These are phyloP conservation scores for Acaromyces ingoldii DNA, from an alignment of 1,284 basidiomycete genomes.

Conservation along the genomic window DNA sequence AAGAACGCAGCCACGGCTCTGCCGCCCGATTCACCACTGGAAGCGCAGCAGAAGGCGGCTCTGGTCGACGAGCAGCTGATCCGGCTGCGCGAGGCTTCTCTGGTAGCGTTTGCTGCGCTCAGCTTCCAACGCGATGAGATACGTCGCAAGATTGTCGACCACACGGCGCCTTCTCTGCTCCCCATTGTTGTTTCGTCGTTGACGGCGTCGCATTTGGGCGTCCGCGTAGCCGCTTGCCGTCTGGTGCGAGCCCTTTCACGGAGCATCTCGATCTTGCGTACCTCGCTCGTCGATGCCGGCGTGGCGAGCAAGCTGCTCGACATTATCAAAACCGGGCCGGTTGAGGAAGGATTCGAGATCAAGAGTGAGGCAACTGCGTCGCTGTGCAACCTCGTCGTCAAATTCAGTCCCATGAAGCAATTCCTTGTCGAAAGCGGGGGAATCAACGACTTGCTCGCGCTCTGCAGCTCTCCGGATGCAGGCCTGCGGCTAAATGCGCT, in stretches of 20 bases:
- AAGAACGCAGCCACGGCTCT: background rate
- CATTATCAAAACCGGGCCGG: conserved; percentile 23
- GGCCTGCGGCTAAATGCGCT: conserved; percentile 29
- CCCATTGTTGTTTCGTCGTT: conserved; percentile 29
- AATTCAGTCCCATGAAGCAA: conserved; percentile 45
- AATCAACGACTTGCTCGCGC: conserved; percentile 22
- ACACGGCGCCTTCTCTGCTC: conserved; percentile 28
- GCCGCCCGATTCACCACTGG: background rate
- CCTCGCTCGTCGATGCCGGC: conserved; percentile 40
- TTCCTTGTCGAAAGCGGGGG: conserved; percentile 32
- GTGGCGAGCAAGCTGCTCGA: conserved; percentile 32
- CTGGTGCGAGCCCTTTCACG: conserved; percentile 36
- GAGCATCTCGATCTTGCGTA: conserved; percentile 40
- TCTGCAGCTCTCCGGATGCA: conserved; percentile 7
- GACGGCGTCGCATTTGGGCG: conserved; percentile 27
- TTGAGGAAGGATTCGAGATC: conserved; percentile 23
- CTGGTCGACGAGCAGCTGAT: conserved; percentile 24
- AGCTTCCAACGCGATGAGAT: conserved; percentile 38
- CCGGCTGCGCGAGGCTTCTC: conserved; percentile 33
- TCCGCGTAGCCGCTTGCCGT: conserved; percentile 38
- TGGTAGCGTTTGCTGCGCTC: conserved; percentile 35
- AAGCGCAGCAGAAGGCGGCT: background rate
- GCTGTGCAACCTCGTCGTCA: conserved; percentile 43
- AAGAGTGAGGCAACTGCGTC: conserved; percentile 34
- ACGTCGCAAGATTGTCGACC: conserved; percentile 30